A percentile compares a stretch with the other conserved stretches of the same genome.
Evolutionary conservation across 2,329 filamentous ascomycete genomes (phyloP).

Genomic region (Fusarium bactridioides): DNA sequence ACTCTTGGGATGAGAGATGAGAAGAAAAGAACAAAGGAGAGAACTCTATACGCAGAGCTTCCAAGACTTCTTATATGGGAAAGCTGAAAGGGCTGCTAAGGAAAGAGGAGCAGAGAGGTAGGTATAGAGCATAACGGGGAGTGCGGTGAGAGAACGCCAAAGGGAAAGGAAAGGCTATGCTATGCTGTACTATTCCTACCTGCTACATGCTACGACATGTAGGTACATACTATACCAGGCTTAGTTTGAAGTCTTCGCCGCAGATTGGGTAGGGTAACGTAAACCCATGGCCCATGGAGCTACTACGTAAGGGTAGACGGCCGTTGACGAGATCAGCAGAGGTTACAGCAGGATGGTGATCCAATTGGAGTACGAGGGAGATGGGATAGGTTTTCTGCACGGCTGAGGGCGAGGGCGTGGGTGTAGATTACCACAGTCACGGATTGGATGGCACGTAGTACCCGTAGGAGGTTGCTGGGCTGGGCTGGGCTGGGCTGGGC

Average conservation of each 20-base stretch:
- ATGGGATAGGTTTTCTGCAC: conserved; percentile 2
- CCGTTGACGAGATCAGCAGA: conserved; percentile 38
- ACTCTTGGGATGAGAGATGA: conserved; percentile 38
- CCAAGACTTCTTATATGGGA: conserved; percentile 39
- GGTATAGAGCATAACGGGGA: conserved; percentile 25
- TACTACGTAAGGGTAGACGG: conserved; percentile 23
- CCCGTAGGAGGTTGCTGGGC: background rate
- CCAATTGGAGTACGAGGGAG: conserved; percentile 14
- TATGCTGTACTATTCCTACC: background rate
- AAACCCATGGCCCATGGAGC: conserved; percentile 24
- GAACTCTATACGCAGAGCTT: conserved; percentile 4
- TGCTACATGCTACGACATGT: conserved; percentile 4
- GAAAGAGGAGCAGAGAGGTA: conserved; percentile 20
- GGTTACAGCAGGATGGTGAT: conserved; percentile 16
- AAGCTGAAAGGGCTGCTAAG: conserved; percentile 19
- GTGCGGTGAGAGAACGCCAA: conserved; percentile 28
- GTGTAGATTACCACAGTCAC: conserved; percentile 20
- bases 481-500: conserved; percentile 3
- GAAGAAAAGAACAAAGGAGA: conserved; percentile 22
- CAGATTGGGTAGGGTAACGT: conserved; percentile 18
- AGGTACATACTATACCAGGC: conserved; percentile 3
- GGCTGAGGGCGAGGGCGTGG: conserved; percentile 32
- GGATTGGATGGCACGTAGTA: conserved; percentile 15
- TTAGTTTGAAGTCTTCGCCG: conserved; percentile 22
- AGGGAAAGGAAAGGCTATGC: conserved; percentile 1